Percentiles rank a stretch among this genome's conserved stretches.
Conservation (phyloP, 352 stramenopile species). For the Phytophthora citrophthora region DNA sequence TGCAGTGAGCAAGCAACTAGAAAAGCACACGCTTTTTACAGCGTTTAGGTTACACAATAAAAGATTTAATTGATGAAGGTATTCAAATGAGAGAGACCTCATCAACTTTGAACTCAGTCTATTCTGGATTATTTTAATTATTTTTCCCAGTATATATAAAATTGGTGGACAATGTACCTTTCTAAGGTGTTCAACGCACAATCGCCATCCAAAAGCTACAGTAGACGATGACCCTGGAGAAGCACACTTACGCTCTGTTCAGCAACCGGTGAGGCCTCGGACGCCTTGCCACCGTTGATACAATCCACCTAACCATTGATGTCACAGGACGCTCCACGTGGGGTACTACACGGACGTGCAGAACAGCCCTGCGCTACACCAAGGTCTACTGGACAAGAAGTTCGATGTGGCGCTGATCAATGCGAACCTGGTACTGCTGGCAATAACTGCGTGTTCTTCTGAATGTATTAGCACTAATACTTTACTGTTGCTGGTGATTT, state of each 20-base stretch:
- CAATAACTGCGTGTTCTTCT: conserved; percentile 6
- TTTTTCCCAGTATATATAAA: too few species aligned
- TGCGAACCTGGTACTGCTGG: conserved; percentile 55
- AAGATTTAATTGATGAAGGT: too few species aligned
- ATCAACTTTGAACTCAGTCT: too few species aligned
- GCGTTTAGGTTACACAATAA: not conserved
- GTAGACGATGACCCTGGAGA: conserved; percentile 50
- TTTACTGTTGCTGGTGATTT: conserved; percentile 6
- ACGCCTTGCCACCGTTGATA: not conserved
- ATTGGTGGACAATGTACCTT: too few species aligned
- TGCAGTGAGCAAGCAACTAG: not conserved
- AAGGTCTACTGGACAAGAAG: conserved; percentile 66
- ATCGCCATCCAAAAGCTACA: not conserved
- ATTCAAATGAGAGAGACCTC: too few species aligned
- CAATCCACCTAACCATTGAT: not conserved
- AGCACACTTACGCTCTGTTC: conserved; percentile 74
- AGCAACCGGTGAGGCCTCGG: conserved; percentile 47
- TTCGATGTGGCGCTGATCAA: conserved; percentile 81
- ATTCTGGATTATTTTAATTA: too few species aligned
- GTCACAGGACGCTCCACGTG: conserved; percentile 71
- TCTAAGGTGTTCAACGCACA: too few species aligned
- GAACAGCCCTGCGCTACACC: conserved; percentile 64
- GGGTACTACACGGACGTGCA: conserved; percentile 78
- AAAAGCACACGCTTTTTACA: not conserved
- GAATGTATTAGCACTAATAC: not conserved